Percentiles rank a stretch among this genome's conserved stretches.
Conservation (phyloP, 345 rosid species). For the Euphorbia pulcherrima region DNA sequence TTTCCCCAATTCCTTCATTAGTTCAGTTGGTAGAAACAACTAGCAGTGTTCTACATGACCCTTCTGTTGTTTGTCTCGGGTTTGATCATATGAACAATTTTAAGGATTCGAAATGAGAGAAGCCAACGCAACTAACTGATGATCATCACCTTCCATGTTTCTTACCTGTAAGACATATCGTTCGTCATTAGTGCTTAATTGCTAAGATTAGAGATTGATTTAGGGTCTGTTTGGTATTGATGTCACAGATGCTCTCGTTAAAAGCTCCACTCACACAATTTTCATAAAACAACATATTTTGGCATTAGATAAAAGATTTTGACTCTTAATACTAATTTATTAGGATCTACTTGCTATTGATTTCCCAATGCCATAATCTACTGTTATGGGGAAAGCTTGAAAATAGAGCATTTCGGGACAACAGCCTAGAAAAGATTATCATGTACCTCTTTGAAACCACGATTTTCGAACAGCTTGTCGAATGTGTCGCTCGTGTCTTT, state of each 20-base stretch:
- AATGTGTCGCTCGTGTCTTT: slow-evolving; percentile 70
- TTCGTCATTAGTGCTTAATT: slow-evolving; percentile 13
- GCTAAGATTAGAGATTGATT: no score
- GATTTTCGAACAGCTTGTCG: slow-evolving; percentile 80
- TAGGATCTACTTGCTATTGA: no score
- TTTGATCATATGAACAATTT: not conserved
- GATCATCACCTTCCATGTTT: slow-evolving; percentile 49
- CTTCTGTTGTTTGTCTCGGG: not conserved
- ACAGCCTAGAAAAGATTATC: no score
- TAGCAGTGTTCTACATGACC: not conserved
- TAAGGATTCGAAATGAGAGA: not conserved
- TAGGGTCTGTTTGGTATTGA: no score
- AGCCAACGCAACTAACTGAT: not conserved
- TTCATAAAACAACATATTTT: no score
- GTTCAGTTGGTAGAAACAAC: not conserved
- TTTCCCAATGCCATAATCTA: no score
- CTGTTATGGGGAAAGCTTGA: no score
- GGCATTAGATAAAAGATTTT: no score
- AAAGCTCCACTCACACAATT: no score
- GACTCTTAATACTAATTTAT: no score
- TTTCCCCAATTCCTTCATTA: not conserved
- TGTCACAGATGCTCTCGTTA: no score
- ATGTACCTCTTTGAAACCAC: slow-evolving; percentile 89
- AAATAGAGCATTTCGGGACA: not conserved
- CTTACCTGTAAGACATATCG: slow-evolving; percentile 38